phyloP scores from a whole-genome alignment of 192 early-diverging fungal genomes.

The Gryganskiella cystojenkinii region DNA sequence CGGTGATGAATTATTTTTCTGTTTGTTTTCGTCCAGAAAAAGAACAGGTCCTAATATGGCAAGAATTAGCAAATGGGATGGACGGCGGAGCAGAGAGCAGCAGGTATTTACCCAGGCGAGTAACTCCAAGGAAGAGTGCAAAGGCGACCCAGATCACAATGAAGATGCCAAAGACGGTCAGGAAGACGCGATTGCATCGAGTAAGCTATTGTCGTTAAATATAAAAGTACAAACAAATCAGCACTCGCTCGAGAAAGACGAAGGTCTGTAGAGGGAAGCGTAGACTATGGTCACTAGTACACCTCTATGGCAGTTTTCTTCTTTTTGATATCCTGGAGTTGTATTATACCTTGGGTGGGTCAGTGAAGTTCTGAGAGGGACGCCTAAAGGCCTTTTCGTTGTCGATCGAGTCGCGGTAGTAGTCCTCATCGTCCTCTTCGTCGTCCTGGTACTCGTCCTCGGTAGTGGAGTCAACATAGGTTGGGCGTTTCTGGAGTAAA shows the following conservation, averaged over 20 bases:
- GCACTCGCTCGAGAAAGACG: neutral
- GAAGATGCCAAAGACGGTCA: slow-evolving; percentile 20
- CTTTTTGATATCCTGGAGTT: neutral
- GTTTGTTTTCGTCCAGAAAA: no score
- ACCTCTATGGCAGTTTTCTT: neutral
- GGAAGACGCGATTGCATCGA: slow-evolving; percentile 37
- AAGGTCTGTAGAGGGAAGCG: no score
- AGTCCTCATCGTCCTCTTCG: slow-evolving; percentile 18
- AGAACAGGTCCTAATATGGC: neutral
- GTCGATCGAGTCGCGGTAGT: slow-evolving; percentile 22
- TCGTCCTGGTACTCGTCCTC: slow-evolving; percentile 17
- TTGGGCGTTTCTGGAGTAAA: slow-evolving; percentile 12
- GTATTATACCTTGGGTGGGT: slow-evolving; percentile 30
- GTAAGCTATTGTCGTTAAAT: slow-evolving; percentile 16
- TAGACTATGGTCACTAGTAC: neutral
- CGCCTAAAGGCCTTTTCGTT: slow-evolving; percentile 16
- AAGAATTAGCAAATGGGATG: neutral
- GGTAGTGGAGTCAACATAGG: neutral
- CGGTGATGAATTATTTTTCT: no score
- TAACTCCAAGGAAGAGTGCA: slow-evolving; percentile 31
- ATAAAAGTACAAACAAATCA: neutral
- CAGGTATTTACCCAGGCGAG: slow-evolving; percentile 26
- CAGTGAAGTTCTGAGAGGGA: slow-evolving; percentile 6
- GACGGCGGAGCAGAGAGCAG: no score
- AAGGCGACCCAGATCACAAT: slow-evolving; percentile 29